Evolutionary conservation across 495 filamentous ascomycete genomes (phyloP).

Genomic region (Trichocladium uniseriatum): DNA sequence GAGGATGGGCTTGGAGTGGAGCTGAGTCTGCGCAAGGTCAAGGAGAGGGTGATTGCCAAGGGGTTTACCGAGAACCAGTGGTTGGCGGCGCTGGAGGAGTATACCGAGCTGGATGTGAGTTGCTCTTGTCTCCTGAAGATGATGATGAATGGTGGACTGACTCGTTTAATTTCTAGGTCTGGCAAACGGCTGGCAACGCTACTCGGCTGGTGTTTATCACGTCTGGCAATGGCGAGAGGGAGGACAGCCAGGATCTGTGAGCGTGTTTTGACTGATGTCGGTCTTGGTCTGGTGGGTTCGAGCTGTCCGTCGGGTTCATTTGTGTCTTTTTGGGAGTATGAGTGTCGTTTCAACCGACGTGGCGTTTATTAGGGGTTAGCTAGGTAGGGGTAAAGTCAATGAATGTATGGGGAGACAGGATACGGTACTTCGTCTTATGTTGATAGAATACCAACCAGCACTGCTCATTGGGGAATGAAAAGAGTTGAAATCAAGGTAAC

Average conservation of each 20-base stretch:
- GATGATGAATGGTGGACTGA: not conserved
- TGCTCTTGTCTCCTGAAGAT: constrained; percentile 13
- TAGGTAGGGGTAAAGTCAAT: constrained; percentile 1
- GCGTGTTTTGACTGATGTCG: not conserved
- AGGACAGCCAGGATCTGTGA: constrained; percentile 23
- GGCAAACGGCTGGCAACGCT: constrained; percentile 86
- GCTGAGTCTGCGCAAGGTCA: constrained; percentile 74
- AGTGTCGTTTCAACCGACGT: too few relatives aligned
- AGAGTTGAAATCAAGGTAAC: too few relatives aligned
- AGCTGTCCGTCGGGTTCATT: too few relatives aligned
- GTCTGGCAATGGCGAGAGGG: constrained; percentile 30
- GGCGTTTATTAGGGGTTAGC: not conserved
- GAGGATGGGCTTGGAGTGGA: constrained; percentile 49
- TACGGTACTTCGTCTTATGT: not conserved
- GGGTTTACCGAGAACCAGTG: constrained; percentile 95
- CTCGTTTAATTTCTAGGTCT: constrained; percentile 50
- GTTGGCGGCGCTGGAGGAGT: constrained; percentile 76
- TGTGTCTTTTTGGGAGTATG: too few relatives aligned
- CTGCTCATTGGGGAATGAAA: not conserved
- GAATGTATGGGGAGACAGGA: not conserved
- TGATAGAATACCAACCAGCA: not conserved
- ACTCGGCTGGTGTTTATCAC: constrained; percentile 72
- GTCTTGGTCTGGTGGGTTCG: too few relatives aligned
- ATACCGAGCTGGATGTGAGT: constrained; percentile 79
- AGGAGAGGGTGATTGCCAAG: constrained; percentile 86